phyloP scores from a whole-genome alignment of 768 basidiomycete genomes.

The Auricularia sp. region DNA sequence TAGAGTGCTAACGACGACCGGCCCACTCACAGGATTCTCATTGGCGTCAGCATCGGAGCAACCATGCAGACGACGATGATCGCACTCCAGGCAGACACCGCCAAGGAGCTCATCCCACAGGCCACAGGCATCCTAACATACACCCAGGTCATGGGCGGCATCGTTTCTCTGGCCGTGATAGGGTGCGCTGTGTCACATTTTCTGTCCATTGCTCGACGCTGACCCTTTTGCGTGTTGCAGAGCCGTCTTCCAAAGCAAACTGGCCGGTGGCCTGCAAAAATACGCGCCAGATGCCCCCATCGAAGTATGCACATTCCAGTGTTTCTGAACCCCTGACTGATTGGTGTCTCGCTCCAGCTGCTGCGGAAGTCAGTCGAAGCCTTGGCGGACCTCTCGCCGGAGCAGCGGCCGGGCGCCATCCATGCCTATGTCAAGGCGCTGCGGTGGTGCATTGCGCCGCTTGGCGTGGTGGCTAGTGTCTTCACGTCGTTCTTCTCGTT shows the following conservation, averaged over 20 bases:
- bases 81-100: slow-evolving; percentile 18
- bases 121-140: slow-evolving; percentile 16
- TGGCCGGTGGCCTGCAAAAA: not conserved
- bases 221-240: not conserved
- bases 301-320: not conserved
- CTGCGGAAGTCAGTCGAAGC: not conserved
- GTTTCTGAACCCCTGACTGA: not conserved
- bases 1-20: too few species aligned
- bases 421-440: not conserved
- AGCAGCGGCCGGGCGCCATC: not conserved
- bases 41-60: slow-evolving; percentile 30
- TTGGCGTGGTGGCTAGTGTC: not conserved
- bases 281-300: not conserved
- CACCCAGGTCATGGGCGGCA: not conserved
- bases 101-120: slow-evolving; percentile 15
- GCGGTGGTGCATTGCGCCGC: not conserved
- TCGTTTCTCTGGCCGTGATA: not conserved
- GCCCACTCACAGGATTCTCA: slow-evolving; percentile 12
- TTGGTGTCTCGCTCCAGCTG: not conserved
- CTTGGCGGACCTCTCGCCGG: not conserved
- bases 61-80: slow-evolving; percentile 23
- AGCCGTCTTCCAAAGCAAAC: not conserved
- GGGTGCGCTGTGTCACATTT: not conserved
- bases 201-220: not conserved
- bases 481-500: not conserved